Conservation (phyloP, 169 alveolate genomes). For the Plasmodium knowlesi region DNA sequence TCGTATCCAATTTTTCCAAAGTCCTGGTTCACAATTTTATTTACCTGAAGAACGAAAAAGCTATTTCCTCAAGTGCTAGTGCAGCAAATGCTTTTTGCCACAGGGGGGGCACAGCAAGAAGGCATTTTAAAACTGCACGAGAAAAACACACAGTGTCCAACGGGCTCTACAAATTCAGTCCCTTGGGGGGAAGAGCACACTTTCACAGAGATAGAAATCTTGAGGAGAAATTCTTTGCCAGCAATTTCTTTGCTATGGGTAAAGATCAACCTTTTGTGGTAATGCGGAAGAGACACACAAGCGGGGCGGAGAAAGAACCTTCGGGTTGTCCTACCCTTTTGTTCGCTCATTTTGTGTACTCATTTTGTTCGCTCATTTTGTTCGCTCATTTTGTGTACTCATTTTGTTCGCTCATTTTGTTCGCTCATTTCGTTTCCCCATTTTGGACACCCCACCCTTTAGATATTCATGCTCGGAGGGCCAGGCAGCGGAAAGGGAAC, state of each 20-base stretch:
- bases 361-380: not conserved
- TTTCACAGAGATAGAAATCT: not conserved
- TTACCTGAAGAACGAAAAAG: slow-evolving; percentile 5
- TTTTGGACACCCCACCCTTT: not conserved
- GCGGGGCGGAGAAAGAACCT: not conserved
- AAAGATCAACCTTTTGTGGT: slow-evolving; percentile 72
- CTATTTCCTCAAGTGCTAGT: not conserved
- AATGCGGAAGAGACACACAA: not conserved
- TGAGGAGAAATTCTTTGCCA: slow-evolving; percentile 30
- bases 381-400: not conserved
- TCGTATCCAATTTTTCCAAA: not conserved
- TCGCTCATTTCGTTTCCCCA: not conserved
- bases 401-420: not conserved
- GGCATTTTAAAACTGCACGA: not conserved
- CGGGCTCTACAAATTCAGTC: not conserved
- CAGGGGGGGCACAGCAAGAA: not conserved
- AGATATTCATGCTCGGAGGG: slow-evolving; percentile 88
- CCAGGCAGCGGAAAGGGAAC: slow-evolving; percentile 92
- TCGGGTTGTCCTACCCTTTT: not conserved
- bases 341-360: not conserved
- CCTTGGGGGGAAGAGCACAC: slow-evolving; percentile 3
- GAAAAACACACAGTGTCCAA: slow-evolving; percentile 14
- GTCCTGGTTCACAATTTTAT: slow-evolving; percentile 1
- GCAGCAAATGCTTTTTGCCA: slow-evolving; percentile 48
- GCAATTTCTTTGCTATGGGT: slow-evolving; percentile 43